Percentiles rank a stretch among this genome's conserved stretches.
Evolutionary conservation across 1,284 basidiomycete genomes (phyloP).

Genomic region (Mycena sp.): DNA sequence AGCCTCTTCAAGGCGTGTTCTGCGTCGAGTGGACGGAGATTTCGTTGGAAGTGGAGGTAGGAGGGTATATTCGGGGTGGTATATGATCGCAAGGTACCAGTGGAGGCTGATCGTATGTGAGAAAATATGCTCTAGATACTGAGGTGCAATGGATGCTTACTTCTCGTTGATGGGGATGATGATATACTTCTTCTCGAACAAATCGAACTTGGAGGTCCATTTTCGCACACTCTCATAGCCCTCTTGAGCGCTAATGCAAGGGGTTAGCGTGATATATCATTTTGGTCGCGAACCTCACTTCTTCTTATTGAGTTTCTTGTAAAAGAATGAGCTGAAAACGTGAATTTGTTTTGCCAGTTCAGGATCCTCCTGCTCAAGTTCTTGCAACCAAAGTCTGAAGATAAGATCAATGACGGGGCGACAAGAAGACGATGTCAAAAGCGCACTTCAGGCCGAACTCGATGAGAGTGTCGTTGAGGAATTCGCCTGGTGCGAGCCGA

Average conservation of each 20-base stretch:
- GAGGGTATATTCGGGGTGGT: slow-evolving; percentile 78
- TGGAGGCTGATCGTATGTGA: slow-evolving; percentile 69
- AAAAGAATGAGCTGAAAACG: slow-evolving; percentile 98
- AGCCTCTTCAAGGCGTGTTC: slow-evolving; percentile 29
- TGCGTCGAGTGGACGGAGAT: slow-evolving; percentile 28
- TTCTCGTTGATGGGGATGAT: slow-evolving; percentile 98
- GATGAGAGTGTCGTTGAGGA: slow-evolving; percentile 94
- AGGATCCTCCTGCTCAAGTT: slow-evolving; percentile 63
- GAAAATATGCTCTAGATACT: not conserved
- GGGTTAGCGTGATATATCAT: not conserved
- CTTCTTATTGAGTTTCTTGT: slow-evolving; percentile 88
- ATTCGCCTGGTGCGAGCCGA: slow-evolving; percentile 82
- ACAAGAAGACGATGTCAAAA: not conserved
- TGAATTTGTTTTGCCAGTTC: slow-evolving; percentile 80
- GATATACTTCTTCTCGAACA: slow-evolving; percentile 93
- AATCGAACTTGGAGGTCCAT: slow-evolving; percentile 90
- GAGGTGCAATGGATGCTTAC: slow-evolving; percentile 58
- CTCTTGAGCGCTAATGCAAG: slow-evolving; percentile 58
- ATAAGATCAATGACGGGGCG: slow-evolving; percentile 9
- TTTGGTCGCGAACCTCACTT: slow-evolving; percentile 44
- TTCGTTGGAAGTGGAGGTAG: slow-evolving; percentile 44
- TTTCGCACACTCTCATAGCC: slow-evolving; percentile 90
- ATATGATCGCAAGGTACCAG: slow-evolving; percentile 97
- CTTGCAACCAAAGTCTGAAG: slow-evolving; percentile 72
- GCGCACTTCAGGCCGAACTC: slow-evolving; percentile 94